Percentiles rank a stretch among this genome's conserved stretches.
Evolutionary conservation across 2,329 filamentous ascomycete genomes (phyloP).

Genomic region (Leptographium wingfieldii): DNA sequence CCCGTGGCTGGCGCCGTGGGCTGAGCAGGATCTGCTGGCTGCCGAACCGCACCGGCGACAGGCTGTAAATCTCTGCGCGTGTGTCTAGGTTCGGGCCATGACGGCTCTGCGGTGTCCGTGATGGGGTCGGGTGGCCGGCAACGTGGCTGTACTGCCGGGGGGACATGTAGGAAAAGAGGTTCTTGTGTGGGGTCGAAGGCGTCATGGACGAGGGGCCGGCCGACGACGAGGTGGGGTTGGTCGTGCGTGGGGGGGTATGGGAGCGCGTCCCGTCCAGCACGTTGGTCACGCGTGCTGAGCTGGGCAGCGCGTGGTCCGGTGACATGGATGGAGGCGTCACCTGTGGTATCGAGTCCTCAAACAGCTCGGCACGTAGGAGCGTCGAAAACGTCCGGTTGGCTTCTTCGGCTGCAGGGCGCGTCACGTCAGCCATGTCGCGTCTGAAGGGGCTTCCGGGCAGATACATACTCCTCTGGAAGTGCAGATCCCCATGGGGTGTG

Average conservation of each 20-base stretch:
- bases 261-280: conserved; percentile 56
- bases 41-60: conserved; percentile 85
- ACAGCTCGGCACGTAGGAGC: conserved; percentile 79
- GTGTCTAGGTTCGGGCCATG: conserved; percentile 83
- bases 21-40: conserved; percentile 91
- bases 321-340: conserved; percentile 51
- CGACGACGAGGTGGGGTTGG: conserved; percentile 6
- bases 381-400: conserved; percentile 88
- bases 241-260: conserved; percentile 56
- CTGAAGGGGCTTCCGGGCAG: background rate
- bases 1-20: conserved; percentile 74
- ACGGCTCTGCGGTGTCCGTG: conserved; percentile 76
- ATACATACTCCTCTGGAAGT: conserved; percentile 78
- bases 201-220: conserved; percentile 63
- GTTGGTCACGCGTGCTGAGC: conserved; percentile 40
- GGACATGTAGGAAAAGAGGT: conserved; percentile 85
- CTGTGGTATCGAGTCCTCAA: conserved; percentile 82
- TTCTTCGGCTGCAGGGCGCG: conserved; percentile 58
- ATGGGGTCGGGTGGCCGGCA: conserved; percentile 75
- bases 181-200: conserved; percentile 93
- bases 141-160: conserved; percentile 56
- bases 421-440: background rate
- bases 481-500: conserved; percentile 75
- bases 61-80: conserved; percentile 83
- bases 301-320: conserved; percentile 40